Conservation (phyloP, 768 basidiomycete species). For the Pleurotus eryngii region DNA sequence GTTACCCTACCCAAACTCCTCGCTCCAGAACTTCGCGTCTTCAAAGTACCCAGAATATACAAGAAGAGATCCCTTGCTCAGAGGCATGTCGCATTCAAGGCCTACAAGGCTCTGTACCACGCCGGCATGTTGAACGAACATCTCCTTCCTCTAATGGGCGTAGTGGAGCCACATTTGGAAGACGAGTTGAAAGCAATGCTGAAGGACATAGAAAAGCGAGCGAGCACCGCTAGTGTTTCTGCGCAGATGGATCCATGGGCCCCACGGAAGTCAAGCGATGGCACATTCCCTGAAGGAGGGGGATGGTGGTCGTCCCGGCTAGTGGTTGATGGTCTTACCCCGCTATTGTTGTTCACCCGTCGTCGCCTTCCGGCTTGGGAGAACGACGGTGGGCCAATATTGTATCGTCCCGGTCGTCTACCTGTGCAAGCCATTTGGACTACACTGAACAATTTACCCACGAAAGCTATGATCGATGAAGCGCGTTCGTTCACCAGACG, state of each 20-base stretch:
- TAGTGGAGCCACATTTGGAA: slow-evolving; percentile 50
- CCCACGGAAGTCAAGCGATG: slow-evolving; percentile 16
- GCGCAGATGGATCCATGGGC: slow-evolving; percentile 68
- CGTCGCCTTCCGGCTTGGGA: slow-evolving; percentile 33
- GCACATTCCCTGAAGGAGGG: background rate
- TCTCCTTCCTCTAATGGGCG: slow-evolving; percentile 63
- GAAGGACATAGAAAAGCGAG: slow-evolving; percentile 60
- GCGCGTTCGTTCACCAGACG: slow-evolving; percentile 54
- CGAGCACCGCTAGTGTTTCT: slow-evolving; percentile 51
- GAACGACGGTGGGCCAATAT: slow-evolving; percentile 36
- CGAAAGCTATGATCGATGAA: slow-evolving; percentile 18
- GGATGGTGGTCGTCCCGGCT: slow-evolving; percentile 56
- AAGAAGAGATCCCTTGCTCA: slow-evolving; percentile 59
- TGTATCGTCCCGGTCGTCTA: slow-evolving; percentile 43
- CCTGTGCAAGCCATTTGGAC: slow-evolving; percentile 24
- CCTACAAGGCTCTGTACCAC: slow-evolving; percentile 59
- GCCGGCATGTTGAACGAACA: slow-evolving; percentile 63
- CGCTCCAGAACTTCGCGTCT: slow-evolving; percentile 47
- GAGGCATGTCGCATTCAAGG: slow-evolving; percentile 67
- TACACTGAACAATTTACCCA: background rate
- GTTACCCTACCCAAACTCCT: slow-evolving; percentile 61
- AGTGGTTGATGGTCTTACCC: slow-evolving; percentile 42
- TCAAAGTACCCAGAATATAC: slow-evolving; percentile 46
- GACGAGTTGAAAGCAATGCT: slow-evolving; percentile 61
- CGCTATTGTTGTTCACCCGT: slow-evolving; percentile 48